phyloP scores from a whole-genome alignment of 176 grass and related monocot species.

The Cenchrus purpureus region DNA sequence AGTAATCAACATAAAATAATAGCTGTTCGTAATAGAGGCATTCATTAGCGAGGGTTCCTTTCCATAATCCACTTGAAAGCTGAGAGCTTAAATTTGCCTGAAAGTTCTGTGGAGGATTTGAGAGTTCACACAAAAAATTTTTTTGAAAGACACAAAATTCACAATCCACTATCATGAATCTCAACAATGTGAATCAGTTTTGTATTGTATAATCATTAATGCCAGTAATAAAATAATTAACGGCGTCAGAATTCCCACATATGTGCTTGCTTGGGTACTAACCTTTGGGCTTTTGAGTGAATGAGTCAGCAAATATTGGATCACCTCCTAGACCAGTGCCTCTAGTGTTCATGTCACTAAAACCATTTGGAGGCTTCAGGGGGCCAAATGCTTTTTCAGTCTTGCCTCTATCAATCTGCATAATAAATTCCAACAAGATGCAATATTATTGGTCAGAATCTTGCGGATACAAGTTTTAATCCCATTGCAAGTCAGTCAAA shows the following conservation, averaged over 20 bases:
- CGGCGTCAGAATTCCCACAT: neutral
- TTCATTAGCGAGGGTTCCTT: neutral
- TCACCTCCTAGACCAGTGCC: slow-evolving; percentile 56
- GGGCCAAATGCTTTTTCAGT: slow-evolving; percentile 60
- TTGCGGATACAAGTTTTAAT: neutral
- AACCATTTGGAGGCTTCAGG: slow-evolving; percentile 56
- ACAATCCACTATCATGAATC: neutral
- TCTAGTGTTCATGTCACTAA: slow-evolving; percentile 67
- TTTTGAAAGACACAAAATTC: neutral
- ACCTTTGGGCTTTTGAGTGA: slow-evolving; percentile 76
- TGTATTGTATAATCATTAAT: neutral
- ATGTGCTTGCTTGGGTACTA: slow-evolving; percentile 22
- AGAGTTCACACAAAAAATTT: neutral
- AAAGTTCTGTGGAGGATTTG: neutral
- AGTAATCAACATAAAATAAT: slow-evolving; percentile 31
- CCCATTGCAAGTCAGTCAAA: neutral
- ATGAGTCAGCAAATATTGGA: slow-evolving; percentile 65
- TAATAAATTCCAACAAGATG: slow-evolving; percentile 9
- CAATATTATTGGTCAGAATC: slow-evolving; percentile 5
- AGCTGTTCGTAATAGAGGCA: neutral
- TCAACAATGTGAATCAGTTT: neutral
- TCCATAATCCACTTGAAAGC: neutral
- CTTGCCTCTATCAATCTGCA: slow-evolving; percentile 73
- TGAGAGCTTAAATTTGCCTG: neutral
- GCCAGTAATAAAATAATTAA: neutral